phyloP scores from a whole-genome alignment of 352 stramenopile species.

The Globisporangium recalcitrans region DNA sequence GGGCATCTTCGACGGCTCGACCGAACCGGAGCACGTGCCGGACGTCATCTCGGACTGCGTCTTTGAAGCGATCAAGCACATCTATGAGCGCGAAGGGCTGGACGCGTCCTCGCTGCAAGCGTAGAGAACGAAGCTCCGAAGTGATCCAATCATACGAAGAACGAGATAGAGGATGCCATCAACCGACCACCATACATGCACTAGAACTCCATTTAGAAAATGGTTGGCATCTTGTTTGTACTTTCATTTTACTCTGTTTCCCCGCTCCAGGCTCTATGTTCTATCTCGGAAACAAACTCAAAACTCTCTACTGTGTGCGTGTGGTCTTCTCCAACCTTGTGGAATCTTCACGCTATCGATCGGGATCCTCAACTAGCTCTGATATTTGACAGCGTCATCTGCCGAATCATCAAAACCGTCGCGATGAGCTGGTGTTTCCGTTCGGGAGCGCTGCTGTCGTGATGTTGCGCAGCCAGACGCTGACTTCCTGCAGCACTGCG shows the following conservation, averaged over 20 bases:
- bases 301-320: not conserved
- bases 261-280: conserved; percentile 5
- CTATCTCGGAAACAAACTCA: conserved; percentile 2
- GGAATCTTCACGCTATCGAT: not conserved
- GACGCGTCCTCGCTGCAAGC: conserved; percentile 34
- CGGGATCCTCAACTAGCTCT: too few relatives aligned
- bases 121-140: not conserved
- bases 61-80: conserved; percentile 71
- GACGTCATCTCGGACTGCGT: conserved; percentile 62
- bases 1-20: conserved; percentile 73
- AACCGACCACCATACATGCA: not conserved
- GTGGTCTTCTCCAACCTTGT: not conserved
- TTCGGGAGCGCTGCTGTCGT: conserved; percentile 15
- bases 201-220: not conserved
- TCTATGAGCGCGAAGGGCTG: conserved; percentile 58
- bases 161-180: not conserved
- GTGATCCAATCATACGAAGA: not conserved
- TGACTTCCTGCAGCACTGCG: conserved; percentile 76
- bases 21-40: conserved; percentile 52
- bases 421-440: not conserved
- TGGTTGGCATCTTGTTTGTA: not conserved
- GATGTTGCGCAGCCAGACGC: conserved; percentile 67
- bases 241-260: not conserved
- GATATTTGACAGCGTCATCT: not conserved
- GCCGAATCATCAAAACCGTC: not conserved